These are phyloP conservation scores for Mitragyna speciosa DNA, from an alignment of 257 asterid genomes.

Conservation along the genomic window DNA sequence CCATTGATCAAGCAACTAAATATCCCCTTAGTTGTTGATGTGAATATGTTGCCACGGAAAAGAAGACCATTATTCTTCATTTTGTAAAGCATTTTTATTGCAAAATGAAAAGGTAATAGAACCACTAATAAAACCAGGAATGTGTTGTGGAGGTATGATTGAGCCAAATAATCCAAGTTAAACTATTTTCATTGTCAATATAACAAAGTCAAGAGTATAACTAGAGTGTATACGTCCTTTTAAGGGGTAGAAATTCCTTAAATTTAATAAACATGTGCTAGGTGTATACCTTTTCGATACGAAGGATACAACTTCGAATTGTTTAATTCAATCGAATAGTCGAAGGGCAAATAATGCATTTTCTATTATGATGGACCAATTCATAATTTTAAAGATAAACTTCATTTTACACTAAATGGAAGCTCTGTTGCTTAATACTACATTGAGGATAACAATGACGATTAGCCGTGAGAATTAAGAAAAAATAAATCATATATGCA, in stretches of 20 bases:
- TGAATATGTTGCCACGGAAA: not conserved
- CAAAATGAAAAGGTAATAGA: not conserved
- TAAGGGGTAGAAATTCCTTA: no score
- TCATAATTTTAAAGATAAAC: not conserved
- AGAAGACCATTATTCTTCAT: accelerated
- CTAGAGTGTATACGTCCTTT: not conserved
- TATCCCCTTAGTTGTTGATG: not conserved
- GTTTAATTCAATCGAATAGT: not conserved
- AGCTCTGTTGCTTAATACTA: not conserved
- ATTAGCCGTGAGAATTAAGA: not conserved
- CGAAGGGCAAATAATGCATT: not conserved
- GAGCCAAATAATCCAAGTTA: not conserved
- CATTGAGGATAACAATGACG: not conserved
- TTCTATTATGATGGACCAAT: not conserved
- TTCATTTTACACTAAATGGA: not conserved
- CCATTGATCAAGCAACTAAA: slow-evolving; percentile 7
- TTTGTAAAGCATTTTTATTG: not conserved
- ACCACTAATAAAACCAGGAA: not conserved
- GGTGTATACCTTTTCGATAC: no score
- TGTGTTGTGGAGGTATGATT: no score
- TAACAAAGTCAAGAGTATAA: not conserved
- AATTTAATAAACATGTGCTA: no score
- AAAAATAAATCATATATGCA: not conserved
- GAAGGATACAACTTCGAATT: not conserved
- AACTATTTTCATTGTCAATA: no score